Evolutionary conservation across 2,329 filamentous ascomycete genomes (phyloP).

Genomic region (Cladophialophora chaetospira): DNA sequence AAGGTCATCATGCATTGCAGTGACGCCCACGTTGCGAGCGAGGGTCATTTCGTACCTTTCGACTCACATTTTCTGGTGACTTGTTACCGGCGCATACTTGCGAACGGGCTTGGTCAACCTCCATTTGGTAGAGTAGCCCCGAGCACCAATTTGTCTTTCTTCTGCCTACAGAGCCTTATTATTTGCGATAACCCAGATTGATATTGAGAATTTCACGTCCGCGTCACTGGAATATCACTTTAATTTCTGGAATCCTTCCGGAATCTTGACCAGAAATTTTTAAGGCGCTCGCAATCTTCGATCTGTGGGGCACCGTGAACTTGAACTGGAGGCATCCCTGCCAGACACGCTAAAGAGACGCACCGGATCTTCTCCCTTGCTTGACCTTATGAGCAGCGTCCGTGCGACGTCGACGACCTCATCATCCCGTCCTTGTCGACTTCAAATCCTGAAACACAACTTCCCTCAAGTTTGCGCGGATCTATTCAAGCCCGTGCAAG

Average conservation of each 20-base stretch:
- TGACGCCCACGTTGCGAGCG: not conserved
- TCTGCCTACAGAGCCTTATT: not conserved
- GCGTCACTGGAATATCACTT: not conserved
- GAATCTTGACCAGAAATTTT: not conserved
- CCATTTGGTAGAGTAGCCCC: not conserved
- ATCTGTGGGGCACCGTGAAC: not conserved
- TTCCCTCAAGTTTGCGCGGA: constrained; percentile 14
- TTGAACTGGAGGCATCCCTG: constrained; percentile 2
- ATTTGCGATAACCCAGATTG: not conserved
- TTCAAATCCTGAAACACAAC: constrained; percentile 18
- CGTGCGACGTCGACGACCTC: constrained; percentile 2
- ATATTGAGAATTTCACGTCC: not conserved
- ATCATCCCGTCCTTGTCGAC: constrained; percentile 11
- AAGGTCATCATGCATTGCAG: not conserved
- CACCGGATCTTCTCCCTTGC: constrained; percentile 14
- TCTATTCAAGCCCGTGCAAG: constrained; percentile 16
- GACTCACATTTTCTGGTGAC: not conserved
- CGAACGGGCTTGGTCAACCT: not conserved
- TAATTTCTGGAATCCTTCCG: constrained; percentile 4
- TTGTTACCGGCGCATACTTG: not conserved
- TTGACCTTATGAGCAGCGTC: not conserved
- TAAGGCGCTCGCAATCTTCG: not conserved
- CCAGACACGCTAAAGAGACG: constrained; percentile 1
- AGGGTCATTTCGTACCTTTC: not conserved
- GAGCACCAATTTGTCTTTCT: not conserved